Percentiles rank a stretch among this genome's conserved stretches.
Evolutionary conservation across 1,284 basidiomycete species (phyloP).

Genomic region (Ustilago xerochloae): DNA sequence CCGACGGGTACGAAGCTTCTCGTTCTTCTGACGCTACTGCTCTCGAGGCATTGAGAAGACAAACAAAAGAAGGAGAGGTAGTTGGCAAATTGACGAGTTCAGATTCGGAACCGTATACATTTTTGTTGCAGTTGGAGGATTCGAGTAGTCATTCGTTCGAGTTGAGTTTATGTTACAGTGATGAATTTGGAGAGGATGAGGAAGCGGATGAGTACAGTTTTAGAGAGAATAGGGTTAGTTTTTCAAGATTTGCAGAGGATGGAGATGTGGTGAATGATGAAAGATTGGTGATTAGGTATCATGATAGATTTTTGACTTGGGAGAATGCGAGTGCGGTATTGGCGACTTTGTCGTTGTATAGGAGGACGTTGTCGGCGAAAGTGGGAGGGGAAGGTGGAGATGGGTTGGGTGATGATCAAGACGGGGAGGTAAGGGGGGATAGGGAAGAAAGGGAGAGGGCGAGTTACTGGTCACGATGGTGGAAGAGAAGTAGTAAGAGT

Average conservation of each 20-base stretch:
- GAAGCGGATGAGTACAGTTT: conserved; percentile 68
- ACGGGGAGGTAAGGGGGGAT: neutral
- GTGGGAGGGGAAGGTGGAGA: conserved; percentile 22
- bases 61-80: conserved; percentile 21
- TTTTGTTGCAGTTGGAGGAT: conserved; percentile 70
- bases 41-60: conserved; percentile 31
- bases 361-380: conserved; percentile 30
- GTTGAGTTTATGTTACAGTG: conserved; percentile 64
- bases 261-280: conserved; percentile 71
- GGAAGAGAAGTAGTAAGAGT: conserved; percentile 53
- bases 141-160: conserved; percentile 71
- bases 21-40: conserved; percentile 16
- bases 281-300: conserved; percentile 71
- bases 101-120: conserved; percentile 70
- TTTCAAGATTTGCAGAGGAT: conserved; percentile 71
- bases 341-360: conserved; percentile 69
- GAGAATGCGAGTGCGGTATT: conserved; percentile 71
- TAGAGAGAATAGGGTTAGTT: conserved; percentile 70
- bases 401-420: conserved; percentile 25
- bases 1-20: conserved; percentile 23
- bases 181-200: conserved; percentile 48
- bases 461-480: conserved; percentile 63
- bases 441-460: conserved; percentile 6
- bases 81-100: conserved; percentile 68
- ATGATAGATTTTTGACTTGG: conserved; percentile 71